A percentile compares a stretch with the other conserved stretches of the same genome.
phyloP scores from a whole-genome alignment of 805 yeast species.

The Saturnispora quitensis region DNA sequence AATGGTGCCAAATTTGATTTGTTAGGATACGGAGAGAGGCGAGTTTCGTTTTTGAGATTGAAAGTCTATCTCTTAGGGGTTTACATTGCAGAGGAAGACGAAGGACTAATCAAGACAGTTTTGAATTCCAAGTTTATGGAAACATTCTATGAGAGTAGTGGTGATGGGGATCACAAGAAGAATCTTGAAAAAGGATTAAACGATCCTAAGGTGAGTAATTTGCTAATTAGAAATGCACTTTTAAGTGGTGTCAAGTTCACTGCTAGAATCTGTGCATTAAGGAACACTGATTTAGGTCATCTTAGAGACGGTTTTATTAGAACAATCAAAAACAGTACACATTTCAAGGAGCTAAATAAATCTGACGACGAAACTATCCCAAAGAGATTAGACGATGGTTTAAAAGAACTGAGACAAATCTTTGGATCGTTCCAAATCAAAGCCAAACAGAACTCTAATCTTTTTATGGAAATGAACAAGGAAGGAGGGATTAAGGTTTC shows the following conservation, averaged over 20 bases:
- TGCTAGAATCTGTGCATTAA: slow-evolving; percentile 73
- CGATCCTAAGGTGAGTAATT: slow-evolving; percentile 43
- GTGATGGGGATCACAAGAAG: slow-evolving; percentile 27
- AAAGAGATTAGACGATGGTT: slow-evolving; percentile 33
- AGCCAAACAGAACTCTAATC: slow-evolving; percentile 64
- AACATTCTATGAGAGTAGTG: slow-evolving; percentile 17
- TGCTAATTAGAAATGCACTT: slow-evolving; percentile 47
- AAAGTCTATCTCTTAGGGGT: slow-evolving; percentile 85
- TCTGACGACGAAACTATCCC: slow-evolving; percentile 34
- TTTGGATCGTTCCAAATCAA: slow-evolving; percentile 53
- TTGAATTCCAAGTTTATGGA: slow-evolving; percentile 36
- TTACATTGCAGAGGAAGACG: slow-evolving; percentile 60
- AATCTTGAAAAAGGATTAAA: slow-evolving; percentile 36
- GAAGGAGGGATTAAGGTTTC: slow-evolving; percentile 39
- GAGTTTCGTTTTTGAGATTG: slow-evolving; percentile 73
- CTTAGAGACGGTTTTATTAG: slow-evolving; percentile 82
- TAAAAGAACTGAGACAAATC: slow-evolving; percentile 53
- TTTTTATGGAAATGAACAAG: slow-evolving; percentile 46
- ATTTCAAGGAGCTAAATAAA: slow-evolving; percentile 39
- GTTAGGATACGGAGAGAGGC: slow-evolving; percentile 73
- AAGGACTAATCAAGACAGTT: slow-evolving; percentile 30
- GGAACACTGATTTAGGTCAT: slow-evolving; percentile 88
- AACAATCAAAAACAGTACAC: slow-evolving; percentile 60
- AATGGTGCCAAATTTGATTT: slow-evolving; percentile 35
- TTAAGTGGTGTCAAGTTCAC: slow-evolving; percentile 52